Percentiles rank a stretch among this genome's conserved stretches.
Conservation (phyloP, 2,329 filamentous ascomycete genomes). For the Paramyrothecium roridum region DNA sequence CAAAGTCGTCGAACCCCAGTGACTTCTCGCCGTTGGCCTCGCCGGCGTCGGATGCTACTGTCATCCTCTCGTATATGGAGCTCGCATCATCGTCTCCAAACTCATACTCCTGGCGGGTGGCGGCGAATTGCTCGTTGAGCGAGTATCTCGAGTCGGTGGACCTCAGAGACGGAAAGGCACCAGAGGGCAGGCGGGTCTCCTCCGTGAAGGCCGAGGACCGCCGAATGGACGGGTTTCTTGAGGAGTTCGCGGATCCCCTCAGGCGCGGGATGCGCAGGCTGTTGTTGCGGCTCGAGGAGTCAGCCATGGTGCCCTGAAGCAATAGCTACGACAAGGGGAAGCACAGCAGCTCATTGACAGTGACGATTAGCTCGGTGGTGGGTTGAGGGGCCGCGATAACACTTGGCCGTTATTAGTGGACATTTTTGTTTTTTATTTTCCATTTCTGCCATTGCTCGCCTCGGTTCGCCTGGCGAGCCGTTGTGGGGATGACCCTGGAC, state of each 20-base stretch:
- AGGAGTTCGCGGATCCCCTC: slow-evolving; percentile 8
- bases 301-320: slow-evolving; percentile 16
- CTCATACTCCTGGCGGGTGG: slow-evolving; percentile 42
- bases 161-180: slow-evolving; percentile 21
- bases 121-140: slow-evolving; percentile 44
- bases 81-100: slow-evolving; percentile 46
- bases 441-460: neutral
- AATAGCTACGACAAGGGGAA: neutral
- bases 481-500: neutral
- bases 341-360: neutral
- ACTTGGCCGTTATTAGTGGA: neutral
- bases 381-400: neutral
- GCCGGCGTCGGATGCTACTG: slow-evolving; percentile 18
- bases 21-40: slow-evolving; percentile 12
- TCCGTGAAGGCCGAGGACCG: slow-evolving; percentile 15
- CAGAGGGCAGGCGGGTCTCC: slow-evolving; percentile 15
- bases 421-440: neutral
- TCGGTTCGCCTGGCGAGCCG: neutral
- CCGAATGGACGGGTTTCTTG: slow-evolving; percentile 18
- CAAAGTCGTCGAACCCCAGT: slow-evolving; percentile 7
- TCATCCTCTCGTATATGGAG: slow-evolving; percentile 34
- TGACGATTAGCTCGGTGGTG: neutral
- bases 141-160: slow-evolving; percentile 42
- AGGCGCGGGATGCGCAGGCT: slow-evolving; percentile 26
- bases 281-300: slow-evolving; percentile 17